Base-by-base conservation (phyloP, 805 yeast genomes). In the Zygosaccharomyces lentus region DNA sequence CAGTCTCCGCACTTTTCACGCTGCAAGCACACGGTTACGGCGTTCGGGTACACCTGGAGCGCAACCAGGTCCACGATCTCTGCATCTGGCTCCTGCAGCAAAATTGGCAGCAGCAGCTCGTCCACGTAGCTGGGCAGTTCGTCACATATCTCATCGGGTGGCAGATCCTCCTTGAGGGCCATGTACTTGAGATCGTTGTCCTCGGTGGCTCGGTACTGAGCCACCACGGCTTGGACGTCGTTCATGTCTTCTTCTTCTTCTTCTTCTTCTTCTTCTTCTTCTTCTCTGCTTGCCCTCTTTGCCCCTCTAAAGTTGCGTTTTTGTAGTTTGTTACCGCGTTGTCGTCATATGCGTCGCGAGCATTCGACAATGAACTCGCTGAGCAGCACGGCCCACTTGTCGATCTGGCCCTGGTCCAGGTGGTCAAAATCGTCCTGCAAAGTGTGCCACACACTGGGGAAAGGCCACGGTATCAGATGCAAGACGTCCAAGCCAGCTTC, bases 141-240 rank as follows among this genome's bases (percentile, higher is more conserved):
- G 27, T 68, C 64, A 52, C 80, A 83, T 29, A 87, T 70, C 48
- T 86, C 95, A n/a, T 75, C 78, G 8, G 90, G 69, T 58, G 85
- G 86, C 44, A 89, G 79, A 61, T 89, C 84, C 67, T 88, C 88
- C 64, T 96, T 80, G 95, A 97, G 87, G 4, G 96, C 81, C 66
- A 62, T 62, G 42, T 61, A 62, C 31, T 55, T 60, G 34, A 62
- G 31, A 37, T 62, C 67, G 48, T 46, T 47, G 43, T 62, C 67
- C n/a, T 41, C 30, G 2, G 59, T 53, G 9, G 34, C 47, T n/a
- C 37, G 24, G 34, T 55, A 61, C 23, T 52, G 55, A 12, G 47
- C 46, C 6, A 58, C 38, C 16, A 53, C 16, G 16, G 43, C 37
- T 3, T 37, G 21, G 10, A 52, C 56, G 8, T 19, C 21, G 21